phyloP scores from a whole-genome alignment of 768 basidiomycete genomes.

The Leccinum longicurvipes region DNA sequence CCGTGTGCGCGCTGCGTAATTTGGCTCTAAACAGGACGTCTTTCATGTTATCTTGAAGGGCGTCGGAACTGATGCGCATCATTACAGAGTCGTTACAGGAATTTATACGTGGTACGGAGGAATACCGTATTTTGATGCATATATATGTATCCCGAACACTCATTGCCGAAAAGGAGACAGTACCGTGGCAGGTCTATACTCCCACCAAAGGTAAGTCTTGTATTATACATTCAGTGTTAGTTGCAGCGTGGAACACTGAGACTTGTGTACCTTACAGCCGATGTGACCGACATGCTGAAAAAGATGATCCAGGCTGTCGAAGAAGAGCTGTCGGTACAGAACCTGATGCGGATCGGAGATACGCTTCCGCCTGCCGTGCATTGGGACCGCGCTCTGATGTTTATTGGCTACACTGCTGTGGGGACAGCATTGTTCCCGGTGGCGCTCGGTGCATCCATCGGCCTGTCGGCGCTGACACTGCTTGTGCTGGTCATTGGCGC shows the following conservation, averaged over 20 bases:
- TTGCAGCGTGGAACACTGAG: no score
- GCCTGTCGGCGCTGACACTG: not conserved
- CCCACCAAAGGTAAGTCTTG: not conserved
- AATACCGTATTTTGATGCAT: not conserved
- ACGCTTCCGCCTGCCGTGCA: constrained; percentile 18
- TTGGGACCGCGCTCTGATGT: constrained; percentile 2
- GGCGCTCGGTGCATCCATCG: constrained; percentile 14
- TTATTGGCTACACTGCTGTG: not conserved
- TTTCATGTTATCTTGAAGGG: not conserved
- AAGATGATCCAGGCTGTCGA: constrained; percentile 21
- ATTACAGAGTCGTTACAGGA: not conserved
- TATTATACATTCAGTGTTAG: no score
- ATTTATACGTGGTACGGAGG: not conserved
- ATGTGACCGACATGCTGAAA: constrained; percentile 14
- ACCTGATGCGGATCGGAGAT: constrained; percentile 18
- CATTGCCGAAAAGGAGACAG: not conserved
- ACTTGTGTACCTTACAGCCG: constrained; percentile 12
- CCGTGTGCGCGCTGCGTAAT: constrained; percentile 22
- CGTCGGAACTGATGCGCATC: not conserved
- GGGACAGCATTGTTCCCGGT: constrained; percentile 5
- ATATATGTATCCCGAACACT: not conserved
- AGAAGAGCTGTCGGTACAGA: constrained; percentile 15
- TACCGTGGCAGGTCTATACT: not conserved
- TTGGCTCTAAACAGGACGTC: constrained; percentile 17
- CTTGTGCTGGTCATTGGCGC: not conserved